Base-by-base conservation (phyloP, 345 rosid species). In the Syzygium aqueum region DNA sequence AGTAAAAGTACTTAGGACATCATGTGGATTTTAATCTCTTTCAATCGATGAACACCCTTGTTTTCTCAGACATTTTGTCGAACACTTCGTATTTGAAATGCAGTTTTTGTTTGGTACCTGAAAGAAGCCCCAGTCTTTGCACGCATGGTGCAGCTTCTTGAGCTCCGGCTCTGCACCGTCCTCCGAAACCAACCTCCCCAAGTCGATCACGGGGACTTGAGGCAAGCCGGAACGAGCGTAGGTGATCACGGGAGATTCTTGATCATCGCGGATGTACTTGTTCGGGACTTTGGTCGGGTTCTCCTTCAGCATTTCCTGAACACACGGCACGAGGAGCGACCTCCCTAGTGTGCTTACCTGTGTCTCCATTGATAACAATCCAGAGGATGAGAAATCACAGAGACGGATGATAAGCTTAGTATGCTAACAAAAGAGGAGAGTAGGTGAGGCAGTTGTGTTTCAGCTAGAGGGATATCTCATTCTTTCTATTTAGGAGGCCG, bases 61-160 rank as follows among this genome's bases (percentile, higher is more conserved):
- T 57, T 57, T 57, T 9, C 25, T 13, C 3, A 25, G 22, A 54
- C 33, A 61, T 8, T 28, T 13, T n/a, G 17, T n/a, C 14, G 30
- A 61, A 13, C 73, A 61, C 40, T 65, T 28, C 0, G 40, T 14
- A 63, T 56, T 23, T 11, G 53, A 19, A 59, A 77, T 10, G 43
- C 82, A 10, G 17, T 77, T 37, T n/a, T 86, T 51, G 51, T 11
- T 7, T 46, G 19, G 4, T 15, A 87, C 86, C 87, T 87, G 90
- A 50, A 89, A 89, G 87, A 65, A 85, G 9, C 89, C 90, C 89
- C 89, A 89, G 21, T 82, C 86, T 59, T 87, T 53, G 82, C 88
- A 87, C 4, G 87, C 89, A 53, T 7, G 37, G 86, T 89, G 87
- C 43, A 89, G 51, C 85, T 83, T 87, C 1, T 85, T 43, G 4